Percentiles rank a stretch among this genome's conserved stretches.
These are phyloP conservation scores for Phytophthora macrochlamydospora DNA, from an alignment of 352 stramenopile species.

Conservation along the genomic window DNA sequence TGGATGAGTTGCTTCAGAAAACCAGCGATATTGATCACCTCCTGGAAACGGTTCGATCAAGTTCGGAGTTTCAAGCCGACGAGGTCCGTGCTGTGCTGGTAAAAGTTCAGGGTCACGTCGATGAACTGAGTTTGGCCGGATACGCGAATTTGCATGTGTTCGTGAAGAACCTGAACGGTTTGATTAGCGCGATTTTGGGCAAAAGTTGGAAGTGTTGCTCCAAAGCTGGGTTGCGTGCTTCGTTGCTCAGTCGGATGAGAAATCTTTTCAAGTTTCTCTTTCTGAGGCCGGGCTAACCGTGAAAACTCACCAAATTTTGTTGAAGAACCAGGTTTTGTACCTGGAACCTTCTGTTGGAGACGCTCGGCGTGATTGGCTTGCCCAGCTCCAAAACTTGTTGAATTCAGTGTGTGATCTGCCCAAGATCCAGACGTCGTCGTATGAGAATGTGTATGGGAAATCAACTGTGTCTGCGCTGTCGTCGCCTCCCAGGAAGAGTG, in stretches of 20 bases:
- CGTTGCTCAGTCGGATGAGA: slow-evolving; percentile 62
- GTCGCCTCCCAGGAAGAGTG: slow-evolving; percentile 67
- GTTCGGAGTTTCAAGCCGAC: slow-evolving; percentile 55
- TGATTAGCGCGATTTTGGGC: slow-evolving; percentile 87
- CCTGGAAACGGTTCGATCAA: slow-evolving; percentile 77
- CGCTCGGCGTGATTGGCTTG: slow-evolving; percentile 88
- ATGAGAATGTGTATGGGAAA: slow-evolving; percentile 88
- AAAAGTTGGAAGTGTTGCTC: slow-evolving; percentile 76
- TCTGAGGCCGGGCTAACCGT: slow-evolving; percentile 48
- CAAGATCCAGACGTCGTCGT: slow-evolving; percentile 87
- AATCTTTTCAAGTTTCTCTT: slow-evolving; percentile 51
- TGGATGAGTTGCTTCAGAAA: slow-evolving; percentile 96
- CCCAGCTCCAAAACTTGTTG: slow-evolving; percentile 93
- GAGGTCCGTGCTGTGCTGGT: slow-evolving; percentile 70
- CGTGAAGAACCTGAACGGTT: slow-evolving; percentile 90
- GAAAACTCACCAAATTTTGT: slow-evolving; percentile 92
- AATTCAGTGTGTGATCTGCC: slow-evolving; percentile 94
- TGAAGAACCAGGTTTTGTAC: slow-evolving; percentile 97
- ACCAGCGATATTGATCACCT: slow-evolving; percentile 92
- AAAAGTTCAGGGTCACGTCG: slow-evolving; percentile 92
- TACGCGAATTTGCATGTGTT: slow-evolving; percentile 94
- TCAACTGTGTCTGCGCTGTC: slow-evolving; percentile 60
- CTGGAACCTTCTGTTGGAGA: slow-evolving; percentile 95
- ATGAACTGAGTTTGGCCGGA: slow-evolving; percentile 94
- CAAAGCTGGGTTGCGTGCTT: slow-evolving; percentile 79